Base-by-base conservation (phyloP, 2,329 filamentous ascomycete species). In the Intubia oerlemansii region DNA sequence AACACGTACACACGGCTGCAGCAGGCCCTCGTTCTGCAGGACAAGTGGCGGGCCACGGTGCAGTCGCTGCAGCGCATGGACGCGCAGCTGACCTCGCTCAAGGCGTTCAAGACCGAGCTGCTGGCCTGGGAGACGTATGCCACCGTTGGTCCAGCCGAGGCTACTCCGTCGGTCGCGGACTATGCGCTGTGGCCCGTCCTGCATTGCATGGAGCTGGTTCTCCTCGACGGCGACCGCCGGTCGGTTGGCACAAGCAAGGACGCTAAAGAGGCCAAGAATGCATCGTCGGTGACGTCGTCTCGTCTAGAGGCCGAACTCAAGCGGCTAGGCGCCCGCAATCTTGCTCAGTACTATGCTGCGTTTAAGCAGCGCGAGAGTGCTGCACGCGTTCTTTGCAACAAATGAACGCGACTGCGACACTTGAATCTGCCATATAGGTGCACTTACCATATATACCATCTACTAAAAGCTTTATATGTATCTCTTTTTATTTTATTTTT, bases 161-260 rank as follows among this genome's bases (percentile, higher is more conserved):
- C n/a, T n/a, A 37, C 37, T 9, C 39, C 55, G 1, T 49, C 51
- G 2, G 40, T 69, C 2, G 56, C 57, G 0, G 66, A 72, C 42
- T 71, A 58, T 41, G 62, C 60, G 1, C 41, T 68, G 4, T 68
- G 61, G 59, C 64, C 66, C 1, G 50, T 66, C 10, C 38, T 72
- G 33, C 46, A 64, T 32, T 50, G 51, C 18, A 48, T 66, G 13
- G 42, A 52, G 7, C 35, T 44, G 10, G 44, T n/a, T n/a, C n/a
- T n/a, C n/a, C n/a, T n/a, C n/a, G n/a, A n/a, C n/a, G n/a, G n/a
- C n/a, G n/a, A n/a, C n/a, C n/a, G n/a, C n/a, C n/a, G n/a, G n/a
- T n/a, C 47, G 13, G 43, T 43, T 31, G 51, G 47, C 2, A 24
- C 18, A 3, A 26, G 18, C 4, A 24, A 41, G 4, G 45, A 43